Evolutionary conservation across 768 basidiomycete species (phyloP), one percentile per base, ranked within the genome.

Genomic region (Infundibulicybe gibba): DNA sequence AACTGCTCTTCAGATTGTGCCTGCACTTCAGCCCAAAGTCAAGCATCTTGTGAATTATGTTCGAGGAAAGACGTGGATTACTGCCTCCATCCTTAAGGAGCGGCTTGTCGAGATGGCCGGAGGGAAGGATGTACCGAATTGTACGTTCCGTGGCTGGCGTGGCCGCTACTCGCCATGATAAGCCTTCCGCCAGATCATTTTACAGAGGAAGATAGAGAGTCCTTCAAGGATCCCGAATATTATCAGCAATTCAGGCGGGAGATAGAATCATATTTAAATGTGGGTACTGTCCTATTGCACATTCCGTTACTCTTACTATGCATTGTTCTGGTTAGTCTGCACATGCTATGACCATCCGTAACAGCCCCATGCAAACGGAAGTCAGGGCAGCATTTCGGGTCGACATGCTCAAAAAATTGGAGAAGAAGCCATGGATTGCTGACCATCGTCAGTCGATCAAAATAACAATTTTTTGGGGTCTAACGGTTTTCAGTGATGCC

Each of bases 1-100:
- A 4, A 80, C 81, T 20, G 81, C 78, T 6, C 70, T 83, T 32
- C 81, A 85, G 51, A 73, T 81, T 4, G 77, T 83, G 0, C 72
- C 82, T 0, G 73, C 78, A 5, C 61, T 83, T 32, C 81, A 83
- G 51, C 69, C 77, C 6, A 68, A 65, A 43, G 79, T 80, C 3
- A 63, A 63, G 43, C 70, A 73, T 49, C 41, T 83, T 37, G 58
- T 64, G 32, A 80, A 80, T 54, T 83, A 75, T 54, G 82, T 81
- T 40, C 74, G 80, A 9, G 76, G 80, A 8, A 72, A 75, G 59
- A 82, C 81, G 0, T 83, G 80, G 81, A 61, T 83, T 17, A 68
- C 76, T 3, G 57, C 69, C 5, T 65, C 70, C 1, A 80, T 80
- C 45, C 62, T 70, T 13, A 58, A 61, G 8, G 70, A 71, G 2